phyloP scores from a whole-genome alignment of 2,329 filamentous ascomycete genomes.

The Calonectria henricotiae region DNA sequence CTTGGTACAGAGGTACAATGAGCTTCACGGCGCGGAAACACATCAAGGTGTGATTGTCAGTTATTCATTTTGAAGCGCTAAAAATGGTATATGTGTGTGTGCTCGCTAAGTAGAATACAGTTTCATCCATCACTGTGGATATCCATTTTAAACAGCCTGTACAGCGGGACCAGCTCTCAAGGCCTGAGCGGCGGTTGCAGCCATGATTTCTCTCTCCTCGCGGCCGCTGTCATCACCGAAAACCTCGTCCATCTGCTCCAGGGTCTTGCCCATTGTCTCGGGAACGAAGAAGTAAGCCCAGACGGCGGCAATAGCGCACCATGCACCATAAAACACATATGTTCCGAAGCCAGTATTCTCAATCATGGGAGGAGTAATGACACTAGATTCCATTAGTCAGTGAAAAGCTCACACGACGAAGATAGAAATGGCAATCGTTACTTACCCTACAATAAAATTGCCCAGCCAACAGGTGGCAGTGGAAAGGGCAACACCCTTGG shows the following conservation, averaged over 20 bases:
- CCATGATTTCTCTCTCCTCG: conserved; percentile 25
- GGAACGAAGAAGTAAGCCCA: conserved; percentile 10
- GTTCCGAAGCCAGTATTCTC: conserved; percentile 61
- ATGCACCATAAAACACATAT: conserved; percentile 6
- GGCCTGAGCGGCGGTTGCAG: conserved; percentile 20
- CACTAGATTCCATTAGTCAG: too few species aligned
- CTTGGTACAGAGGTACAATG: too few species aligned
- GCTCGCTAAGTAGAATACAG: too few species aligned
- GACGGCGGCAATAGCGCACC: neutral
- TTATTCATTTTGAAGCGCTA: too few species aligned
- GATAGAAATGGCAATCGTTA: neutral
- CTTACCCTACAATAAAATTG: conserved; percentile 49
- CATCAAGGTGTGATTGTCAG: too few species aligned
- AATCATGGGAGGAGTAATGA: conserved; percentile 29
- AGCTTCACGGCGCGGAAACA: too few species aligned
- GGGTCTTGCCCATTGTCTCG: conserved; percentile 21
- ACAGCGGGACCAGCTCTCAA: conserved; percentile 1
- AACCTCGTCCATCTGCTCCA: conserved; percentile 29
- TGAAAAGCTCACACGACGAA: too few species aligned
- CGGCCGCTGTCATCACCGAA: conserved; percentile 26
- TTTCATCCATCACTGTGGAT: neutral
- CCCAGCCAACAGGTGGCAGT: conserved; percentile 60
- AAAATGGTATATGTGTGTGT: too few species aligned
- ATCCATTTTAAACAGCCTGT: conserved; percentile 10
- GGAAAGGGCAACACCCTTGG: conserved; percentile 60